Conservation (phyloP, 2,329 filamentous ascomycete genomes). For the Arthrinium phaeospermum region DNA sequence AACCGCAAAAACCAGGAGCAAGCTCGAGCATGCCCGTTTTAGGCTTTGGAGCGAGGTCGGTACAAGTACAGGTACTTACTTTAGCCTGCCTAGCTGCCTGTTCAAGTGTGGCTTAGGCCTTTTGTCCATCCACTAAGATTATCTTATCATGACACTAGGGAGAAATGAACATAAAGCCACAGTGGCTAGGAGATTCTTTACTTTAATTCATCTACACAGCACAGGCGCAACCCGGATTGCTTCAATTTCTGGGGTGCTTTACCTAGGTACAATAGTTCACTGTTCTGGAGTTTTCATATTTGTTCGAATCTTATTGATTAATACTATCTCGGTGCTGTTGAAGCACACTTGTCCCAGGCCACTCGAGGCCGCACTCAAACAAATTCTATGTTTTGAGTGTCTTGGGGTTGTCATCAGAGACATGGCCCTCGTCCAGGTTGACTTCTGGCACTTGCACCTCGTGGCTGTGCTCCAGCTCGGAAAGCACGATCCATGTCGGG, state of each 20-base stretch:
- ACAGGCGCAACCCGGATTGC: background rate
- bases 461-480: conserved; percentile 37
- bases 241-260: background rate
- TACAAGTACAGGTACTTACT: background rate
- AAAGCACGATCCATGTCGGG: conserved; percentile 40
- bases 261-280: too few relatives aligned
- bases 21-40: background rate
- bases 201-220: conserved; percentile 13
- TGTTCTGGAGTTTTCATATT: background rate
- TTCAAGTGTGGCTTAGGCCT: background rate
- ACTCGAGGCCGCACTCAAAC: background rate
- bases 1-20: background rate
- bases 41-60: background rate
- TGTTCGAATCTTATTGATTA: background rate
- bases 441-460: conserved; percentile 29
- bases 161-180: background rate
- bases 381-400: conserved; percentile 6
- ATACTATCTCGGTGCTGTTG: background rate
- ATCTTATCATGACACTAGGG: background rate
- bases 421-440: conserved; percentile 6
- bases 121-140: background rate
- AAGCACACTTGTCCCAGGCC: background rate
- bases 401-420: background rate
- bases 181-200: background rate
- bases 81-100: background rate